Conservation (phyloP, 2,329 filamentous ascomycete genomes). For the Neophaeococcomyces mojaviensis region DNA sequence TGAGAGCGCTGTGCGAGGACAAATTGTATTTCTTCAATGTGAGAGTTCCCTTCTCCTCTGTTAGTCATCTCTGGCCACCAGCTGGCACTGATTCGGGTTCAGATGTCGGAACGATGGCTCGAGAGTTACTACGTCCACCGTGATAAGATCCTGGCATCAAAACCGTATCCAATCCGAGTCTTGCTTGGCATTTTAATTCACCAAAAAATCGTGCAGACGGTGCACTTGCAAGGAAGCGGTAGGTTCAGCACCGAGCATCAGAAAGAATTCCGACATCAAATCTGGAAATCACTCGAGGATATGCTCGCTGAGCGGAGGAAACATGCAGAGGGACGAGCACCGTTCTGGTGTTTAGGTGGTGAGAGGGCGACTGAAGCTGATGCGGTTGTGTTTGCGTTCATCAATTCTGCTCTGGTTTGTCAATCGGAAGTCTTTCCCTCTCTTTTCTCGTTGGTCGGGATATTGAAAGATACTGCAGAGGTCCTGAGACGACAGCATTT, state of each 20-base stretch:
- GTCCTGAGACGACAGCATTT: slow-evolving; percentile 40
- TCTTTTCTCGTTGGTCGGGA: no score
- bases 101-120: slow-evolving; percentile 49
- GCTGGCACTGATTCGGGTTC: no score
- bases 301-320: slow-evolving; percentile 35
- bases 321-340: slow-evolving; percentile 25
- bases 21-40: slow-evolving; percentile 47
- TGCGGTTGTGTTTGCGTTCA: slow-evolving; percentile 50
- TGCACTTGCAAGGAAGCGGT: slow-evolving; percentile 51
- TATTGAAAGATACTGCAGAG: no score
- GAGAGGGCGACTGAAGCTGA: slow-evolving; percentile 51
- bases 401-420: slow-evolving; percentile 46
- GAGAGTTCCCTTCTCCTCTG: no score
- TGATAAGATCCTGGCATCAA: slow-evolving; percentile 38
- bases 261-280: slow-evolving; percentile 37
- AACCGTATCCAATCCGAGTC: slow-evolving; percentile 47
- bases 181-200: slow-evolving; percentile 47
- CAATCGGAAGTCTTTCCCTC: no score
- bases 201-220: slow-evolving; percentile 34
- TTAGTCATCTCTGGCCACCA: no score
- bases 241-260: slow-evolving; percentile 47
- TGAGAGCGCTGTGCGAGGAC: slow-evolving; percentile 53
- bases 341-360: slow-evolving; percentile 54
- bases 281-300: slow-evolving; percentile 47
- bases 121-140: slow-evolving; percentile 56